A percentile compares a stretch with the other conserved stretches of the same genome.
Evolutionary conservation across 2,329 filamentous ascomycete genomes (phyloP).

Genomic region (Verticillium zaregamsianum): DNA sequence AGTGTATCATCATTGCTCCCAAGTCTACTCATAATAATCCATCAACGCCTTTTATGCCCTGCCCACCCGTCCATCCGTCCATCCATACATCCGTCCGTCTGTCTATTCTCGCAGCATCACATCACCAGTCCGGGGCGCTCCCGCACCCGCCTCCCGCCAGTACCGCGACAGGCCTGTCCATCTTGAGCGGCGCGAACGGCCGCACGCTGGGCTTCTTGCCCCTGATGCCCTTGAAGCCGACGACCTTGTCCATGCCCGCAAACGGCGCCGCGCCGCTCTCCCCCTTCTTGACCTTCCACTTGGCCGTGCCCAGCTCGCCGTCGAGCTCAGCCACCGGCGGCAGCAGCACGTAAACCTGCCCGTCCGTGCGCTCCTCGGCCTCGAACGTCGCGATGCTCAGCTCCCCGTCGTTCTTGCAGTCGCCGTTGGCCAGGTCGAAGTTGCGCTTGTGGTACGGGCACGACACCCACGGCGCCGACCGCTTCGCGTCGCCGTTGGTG

Average conservation of each 20-base stretch:
- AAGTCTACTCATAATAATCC: not conserved
- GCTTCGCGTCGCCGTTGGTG: slow-evolving; percentile 23
- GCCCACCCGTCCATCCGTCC: not conserved
- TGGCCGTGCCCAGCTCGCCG: slow-evolving; percentile 68
- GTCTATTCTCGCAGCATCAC: not conserved
- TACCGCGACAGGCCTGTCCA: slow-evolving; percentile 33
- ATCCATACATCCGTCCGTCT: not conserved
- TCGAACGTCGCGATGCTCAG: slow-evolving; percentile 81
- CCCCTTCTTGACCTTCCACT: slow-evolving; percentile 73
- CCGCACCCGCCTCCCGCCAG: slow-evolving; percentile 36
- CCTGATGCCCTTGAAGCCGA: slow-evolving; percentile 37
- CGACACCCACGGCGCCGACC: slow-evolving; percentile 65
- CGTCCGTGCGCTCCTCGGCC: slow-evolving; percentile 68
- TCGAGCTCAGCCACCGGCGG: slow-evolving; percentile 81
- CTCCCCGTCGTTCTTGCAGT: slow-evolving; percentile 68
- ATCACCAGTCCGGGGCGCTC: slow-evolving; percentile 42
- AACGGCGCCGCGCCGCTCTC: slow-evolving; percentile 46
- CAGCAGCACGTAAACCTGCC: slow-evolving; percentile 74
- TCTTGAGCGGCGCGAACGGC: slow-evolving; percentile 24
- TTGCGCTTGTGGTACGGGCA: slow-evolving; percentile 91
- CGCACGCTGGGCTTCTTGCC: slow-evolving; percentile 37
- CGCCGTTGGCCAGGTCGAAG: slow-evolving; percentile 69
- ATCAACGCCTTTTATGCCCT: not conserved
- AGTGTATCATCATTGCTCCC: not conserved
- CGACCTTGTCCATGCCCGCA: slow-evolving; percentile 41